phyloP scores from a whole-genome alignment of 768 basidiomycete species.

The Fibroporia radiculosa region DNA sequence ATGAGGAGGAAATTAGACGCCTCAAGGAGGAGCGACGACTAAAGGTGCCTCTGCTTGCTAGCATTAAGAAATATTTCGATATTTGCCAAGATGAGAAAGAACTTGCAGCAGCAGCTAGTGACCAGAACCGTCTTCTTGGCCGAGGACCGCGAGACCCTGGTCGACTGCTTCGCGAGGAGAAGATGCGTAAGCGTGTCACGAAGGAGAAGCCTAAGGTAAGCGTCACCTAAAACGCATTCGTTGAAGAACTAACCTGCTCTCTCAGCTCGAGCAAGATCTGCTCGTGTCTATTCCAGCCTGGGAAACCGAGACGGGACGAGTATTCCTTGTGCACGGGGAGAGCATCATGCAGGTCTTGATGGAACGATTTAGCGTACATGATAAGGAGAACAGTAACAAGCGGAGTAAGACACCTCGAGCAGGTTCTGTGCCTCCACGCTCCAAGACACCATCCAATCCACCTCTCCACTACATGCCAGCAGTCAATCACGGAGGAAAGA shows the following conservation, averaged over 20 bases:
- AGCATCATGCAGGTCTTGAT: constrained; percentile 74
- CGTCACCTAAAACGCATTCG: constrained; percentile 5
- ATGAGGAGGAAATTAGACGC: constrained; percentile 77
- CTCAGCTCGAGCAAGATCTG: constrained; percentile 87
- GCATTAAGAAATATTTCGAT: constrained; percentile 83
- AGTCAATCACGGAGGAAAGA: constrained; percentile 19
- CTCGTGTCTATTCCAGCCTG: constrained; percentile 71
- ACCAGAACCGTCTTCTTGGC: constrained; percentile 76
- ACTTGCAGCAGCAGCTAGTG: constrained; percentile 69
- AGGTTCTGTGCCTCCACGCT: constrained; percentile 53
- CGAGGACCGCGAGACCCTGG: constrained; percentile 81
- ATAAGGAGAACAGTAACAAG: constrained; percentile 64
- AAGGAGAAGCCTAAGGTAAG: constrained; percentile 90
- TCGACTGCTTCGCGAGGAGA: constrained; percentile 85
- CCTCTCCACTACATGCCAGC: constrained; percentile 22
- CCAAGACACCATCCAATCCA: constrained; percentile 45
- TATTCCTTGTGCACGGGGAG: constrained; percentile 82
- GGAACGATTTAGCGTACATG: constrained; percentile 55
- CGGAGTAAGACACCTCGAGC: constrained; percentile 26
- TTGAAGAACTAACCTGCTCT: too few relatives aligned
- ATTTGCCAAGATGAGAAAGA: constrained; percentile 89
- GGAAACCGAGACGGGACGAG: constrained; percentile 68
- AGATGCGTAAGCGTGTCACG: constrained; percentile 89
- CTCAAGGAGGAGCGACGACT: constrained; percentile 77
- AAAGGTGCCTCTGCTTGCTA: constrained; percentile 68